Base-by-base conservation (phyloP, 2,329 filamentous ascomycete genomes). In the Diaporthe destruens region DNA sequence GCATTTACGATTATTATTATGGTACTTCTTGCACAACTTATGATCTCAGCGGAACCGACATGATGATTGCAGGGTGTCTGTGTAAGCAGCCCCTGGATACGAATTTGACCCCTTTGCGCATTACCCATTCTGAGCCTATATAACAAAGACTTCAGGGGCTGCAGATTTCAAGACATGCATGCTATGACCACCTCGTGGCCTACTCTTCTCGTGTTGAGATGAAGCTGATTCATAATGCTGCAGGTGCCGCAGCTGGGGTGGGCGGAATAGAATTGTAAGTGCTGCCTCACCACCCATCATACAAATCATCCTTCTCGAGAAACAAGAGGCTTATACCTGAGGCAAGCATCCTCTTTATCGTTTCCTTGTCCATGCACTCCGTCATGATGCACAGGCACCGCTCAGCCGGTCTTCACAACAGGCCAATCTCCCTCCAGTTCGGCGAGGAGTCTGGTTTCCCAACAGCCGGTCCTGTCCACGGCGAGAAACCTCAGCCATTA, bases 251-350 rank as follows among this genome's bases (percentile, higher is more conserved):
- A 0, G 79, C 83, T 5, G 84, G 79, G 2, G 71, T 87, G 0
- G 85, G 85, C 6, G 83, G 79, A 1, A 16, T 86, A 0, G 75
- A 84, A 42, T 86, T 85, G 86, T 87, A 79, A 77, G 84, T 80
- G 16, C 14, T 23, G 11, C 11, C 34, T 32, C 14, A 47, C 39
- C 39, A 14, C 39, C 39, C 39, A 16, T 42, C 39, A 14, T 42
- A 39, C 44, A 57, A 34, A 2, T 20, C 20, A 49, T 25, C 54
- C 34, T n/a, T 9, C 68, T 23, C 25, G 25, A 18, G 18, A 29
- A 25, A 0, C 7, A 3, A 18, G 3, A 59, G 18, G 20, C 51
- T 25, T 34, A 53, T 47, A 42, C 16, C 12, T 9, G 6, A 12
- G n/a, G 7, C 1, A 63, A 88, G 86, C 75, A 69, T 84, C 4